Percentiles rank a stretch among this genome's conserved stretches.
Conservation (phyloP, 2,329 filamentous ascomycete species). For the Canariomyces notabilis region DNA sequence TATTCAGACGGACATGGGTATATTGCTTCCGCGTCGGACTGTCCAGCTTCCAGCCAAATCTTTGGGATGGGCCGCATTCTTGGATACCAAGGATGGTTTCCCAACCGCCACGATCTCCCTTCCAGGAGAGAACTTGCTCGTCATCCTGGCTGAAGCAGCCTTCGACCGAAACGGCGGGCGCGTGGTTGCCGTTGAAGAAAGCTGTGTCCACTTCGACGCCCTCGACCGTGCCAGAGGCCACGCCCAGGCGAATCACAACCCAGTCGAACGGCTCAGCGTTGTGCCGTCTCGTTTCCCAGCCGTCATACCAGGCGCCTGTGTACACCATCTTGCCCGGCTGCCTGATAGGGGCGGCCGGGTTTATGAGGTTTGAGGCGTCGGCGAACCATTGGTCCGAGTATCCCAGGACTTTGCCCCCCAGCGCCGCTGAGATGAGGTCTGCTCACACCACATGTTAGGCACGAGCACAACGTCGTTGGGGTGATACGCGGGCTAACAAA, state of each 20-base stretch:
- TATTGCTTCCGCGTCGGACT: slow-evolving; percentile 59
- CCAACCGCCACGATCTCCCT: slow-evolving; percentile 58
- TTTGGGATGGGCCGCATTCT: slow-evolving; percentile 67
- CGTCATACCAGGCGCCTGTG: slow-evolving; percentile 66
- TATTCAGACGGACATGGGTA: slow-evolving; percentile 74
- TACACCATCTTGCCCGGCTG: slow-evolving; percentile 64
- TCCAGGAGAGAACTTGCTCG: slow-evolving; percentile 59
- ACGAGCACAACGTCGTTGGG: not conserved
- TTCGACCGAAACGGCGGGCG: slow-evolving; percentile 72
- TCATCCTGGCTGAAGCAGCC: slow-evolving; percentile 64
- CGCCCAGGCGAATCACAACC: slow-evolving; percentile 61
- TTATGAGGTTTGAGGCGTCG: slow-evolving; percentile 59
- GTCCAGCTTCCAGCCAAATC: slow-evolving; percentile 67
- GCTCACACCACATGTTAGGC: not conserved
- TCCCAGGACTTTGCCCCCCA: slow-evolving; percentile 60
- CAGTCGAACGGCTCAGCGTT: slow-evolving; percentile 62
- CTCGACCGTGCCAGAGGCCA: slow-evolving; percentile 65
- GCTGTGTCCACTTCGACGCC: slow-evolving; percentile 77
- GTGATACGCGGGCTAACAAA: slow-evolving; percentile 35
- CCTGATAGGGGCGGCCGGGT: slow-evolving; percentile 57
- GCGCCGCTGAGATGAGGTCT: slow-evolving; percentile 57
- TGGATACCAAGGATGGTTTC: slow-evolving; percentile 64
- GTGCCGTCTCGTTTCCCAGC: slow-evolving; percentile 65
- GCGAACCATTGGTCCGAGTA: slow-evolving; percentile 68
- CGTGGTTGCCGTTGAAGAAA: slow-evolving; percentile 78